Base-by-base conservation (phyloP, 1,139 yeast genomes). In the Saccharomyces hybrid region DNA sequence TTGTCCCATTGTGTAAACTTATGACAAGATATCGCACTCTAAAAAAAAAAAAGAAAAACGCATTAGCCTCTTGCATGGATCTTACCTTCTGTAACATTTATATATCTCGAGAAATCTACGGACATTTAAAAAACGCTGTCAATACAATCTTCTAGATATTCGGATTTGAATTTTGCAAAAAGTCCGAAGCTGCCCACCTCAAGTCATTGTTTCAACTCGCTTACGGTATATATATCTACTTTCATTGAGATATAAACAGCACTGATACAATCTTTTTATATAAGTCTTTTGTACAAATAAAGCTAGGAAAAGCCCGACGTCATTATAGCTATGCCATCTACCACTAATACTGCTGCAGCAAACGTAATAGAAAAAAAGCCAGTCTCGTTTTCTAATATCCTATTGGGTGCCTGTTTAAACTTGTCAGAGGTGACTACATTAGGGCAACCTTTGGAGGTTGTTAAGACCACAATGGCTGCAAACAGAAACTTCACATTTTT, bases 391-490 rank as follows among this genome's bases (percentile, higher is more conserved):
- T 82, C 96, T 65, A 93, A 93, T 75, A 86, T 93, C 70, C 80
- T 90, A 57, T 78, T 93, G 59, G 99, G 99, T 57, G 98, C 98
- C 0, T 96, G 91, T 41, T 79, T 93, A 63, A 93, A 91, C 74
- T 71, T 93, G 77, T 88, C 90, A 54, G 99, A 93, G 70, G 98
- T 84, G 51, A 87, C 97, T 59, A 85, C 97, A 11, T 78, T 93
- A 62, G 99, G 99, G 53, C 99, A 93, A 72, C 99, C 99, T 11
- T 77, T 93, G 59, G 99, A 93, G 75, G 99, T 93, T 56, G 78
- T 83, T 69, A 93, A 90, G 76, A 93, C 99, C 57, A 95, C 99
- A 31, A 91, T 93, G 96, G 98, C 98, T 34, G 98, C 99, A 56
- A 89, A 93, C 74, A 80, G 99, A 69, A 75, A 78, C 47, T 77